Evolutionary conservation across 179 eudicot genomes (phyloP).

Genomic region (Amaranthus tricolor): DNA sequence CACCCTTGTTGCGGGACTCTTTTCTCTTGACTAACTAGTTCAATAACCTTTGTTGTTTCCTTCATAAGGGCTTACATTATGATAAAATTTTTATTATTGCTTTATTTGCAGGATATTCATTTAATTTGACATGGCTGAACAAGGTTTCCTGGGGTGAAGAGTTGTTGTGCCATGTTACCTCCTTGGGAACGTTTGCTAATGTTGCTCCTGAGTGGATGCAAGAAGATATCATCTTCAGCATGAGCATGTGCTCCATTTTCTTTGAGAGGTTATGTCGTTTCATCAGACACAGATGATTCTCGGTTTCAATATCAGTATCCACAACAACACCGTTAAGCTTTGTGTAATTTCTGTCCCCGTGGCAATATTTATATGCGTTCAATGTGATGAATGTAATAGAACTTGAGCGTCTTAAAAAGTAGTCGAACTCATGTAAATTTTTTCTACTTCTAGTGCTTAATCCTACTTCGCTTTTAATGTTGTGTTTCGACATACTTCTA

Average conservation of each 20-base stretch:
- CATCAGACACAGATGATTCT: conserved; percentile 33
- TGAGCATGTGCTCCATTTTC: conserved; percentile 62
- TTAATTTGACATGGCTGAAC: conserved; percentile 59
- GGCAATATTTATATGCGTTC: neutral
- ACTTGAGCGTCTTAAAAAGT: neutral
- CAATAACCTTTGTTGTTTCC: neutral
- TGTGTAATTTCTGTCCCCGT: conserved; percentile 9
- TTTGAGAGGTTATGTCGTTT: conserved; percentile 60
- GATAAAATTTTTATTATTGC: neutral
- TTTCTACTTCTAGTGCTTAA: neutral
- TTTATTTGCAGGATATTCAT: conserved; percentile 64
- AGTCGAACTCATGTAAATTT: neutral
- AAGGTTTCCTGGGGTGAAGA: conserved; percentile 37
- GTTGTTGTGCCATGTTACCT: conserved; percentile 49
- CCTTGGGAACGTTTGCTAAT: conserved; percentile 68
- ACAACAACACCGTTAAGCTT: neutral
- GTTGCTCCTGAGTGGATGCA: conserved; percentile 91
- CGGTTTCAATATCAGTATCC: neutral
- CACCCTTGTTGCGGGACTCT: neutral
- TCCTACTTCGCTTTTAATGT: neutral
- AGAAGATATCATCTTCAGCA: conserved; percentile 55
- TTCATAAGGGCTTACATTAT: neutral
- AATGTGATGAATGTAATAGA: neutral
- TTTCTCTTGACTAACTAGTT: neutral
- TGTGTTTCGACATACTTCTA: neutral